Evolutionary conservation across 768 basidiomycete genomes (phyloP).

Genomic region (Amanita exitialis): DNA sequence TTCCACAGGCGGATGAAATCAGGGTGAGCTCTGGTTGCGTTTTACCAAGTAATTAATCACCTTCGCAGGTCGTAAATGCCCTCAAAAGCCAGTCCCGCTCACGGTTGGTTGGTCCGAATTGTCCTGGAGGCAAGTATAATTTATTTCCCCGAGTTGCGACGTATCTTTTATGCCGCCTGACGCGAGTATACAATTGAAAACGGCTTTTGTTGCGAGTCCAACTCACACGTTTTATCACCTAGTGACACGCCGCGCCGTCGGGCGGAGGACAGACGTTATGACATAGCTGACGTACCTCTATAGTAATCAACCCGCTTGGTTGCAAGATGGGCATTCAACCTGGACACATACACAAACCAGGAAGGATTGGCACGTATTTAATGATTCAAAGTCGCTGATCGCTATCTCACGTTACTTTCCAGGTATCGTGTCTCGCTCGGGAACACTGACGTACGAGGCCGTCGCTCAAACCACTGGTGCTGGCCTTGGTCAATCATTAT

Average conservation of each 20-base stretch:
- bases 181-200: too few relatives aligned
- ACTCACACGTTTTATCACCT: too few relatives aligned
- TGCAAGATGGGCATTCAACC: constrained; percentile 99
- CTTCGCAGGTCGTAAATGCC: constrained; percentile 75
- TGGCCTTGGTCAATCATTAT: constrained; percentile 93
- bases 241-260: not conserved
- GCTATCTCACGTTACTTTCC: constrained; percentile 1
- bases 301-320: constrained; percentile 89
- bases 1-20: constrained; percentile 96
- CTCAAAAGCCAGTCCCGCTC: constrained; percentile 91
- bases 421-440: constrained; percentile 94
- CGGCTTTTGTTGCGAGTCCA: not conserved
- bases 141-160: not conserved
- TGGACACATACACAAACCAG: constrained; percentile 94
- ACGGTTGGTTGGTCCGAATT: constrained; percentile 96
- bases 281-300: not conserved
- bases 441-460: constrained; percentile 96
- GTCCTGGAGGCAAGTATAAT: constrained; percentile 56
- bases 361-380: constrained; percentile 70
- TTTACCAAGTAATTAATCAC: not conserved
- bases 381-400: not conserved
- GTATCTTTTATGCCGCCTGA: too few relatives aligned
- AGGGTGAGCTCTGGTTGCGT: constrained; percentile 34
- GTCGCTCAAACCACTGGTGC: constrained; percentile 95
- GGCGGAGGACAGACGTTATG: not conserved